Evolutionary conservation across 768 basidiomycete genomes (phyloP).

Genomic region (Butyriboletus loyo): DNA sequence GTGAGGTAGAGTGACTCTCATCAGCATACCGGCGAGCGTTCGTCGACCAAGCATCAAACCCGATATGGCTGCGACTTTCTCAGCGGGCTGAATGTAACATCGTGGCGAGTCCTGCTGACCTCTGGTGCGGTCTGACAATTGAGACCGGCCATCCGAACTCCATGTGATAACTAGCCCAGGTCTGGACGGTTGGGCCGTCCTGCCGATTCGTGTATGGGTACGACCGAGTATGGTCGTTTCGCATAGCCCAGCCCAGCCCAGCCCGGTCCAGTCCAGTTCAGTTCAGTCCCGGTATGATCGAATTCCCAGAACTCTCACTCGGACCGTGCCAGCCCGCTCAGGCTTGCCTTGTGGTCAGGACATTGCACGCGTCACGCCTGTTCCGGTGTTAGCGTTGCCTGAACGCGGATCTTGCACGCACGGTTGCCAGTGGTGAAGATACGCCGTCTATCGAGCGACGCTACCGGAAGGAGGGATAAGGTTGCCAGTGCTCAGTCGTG

Average conservation of each 20-base stretch:
- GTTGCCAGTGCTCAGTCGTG: constrained; percentile 11
- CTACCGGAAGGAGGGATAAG: constrained; percentile 14
- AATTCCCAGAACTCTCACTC: constrained; percentile 20
- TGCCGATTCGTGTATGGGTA: constrained; percentile 6
- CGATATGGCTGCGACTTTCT: constrained; percentile 15
- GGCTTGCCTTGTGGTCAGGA: constrained; percentile 4
- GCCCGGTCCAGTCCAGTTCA: too few species aligned
- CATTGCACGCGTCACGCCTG: constrained; percentile 5
- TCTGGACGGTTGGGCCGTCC: constrained; percentile 6
- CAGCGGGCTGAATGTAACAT: constrained; percentile 7
- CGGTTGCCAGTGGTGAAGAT: background rate
- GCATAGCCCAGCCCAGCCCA: constrained; percentile 35
- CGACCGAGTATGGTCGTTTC: constrained; percentile 15
- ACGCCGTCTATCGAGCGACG: constrained; percentile 7
- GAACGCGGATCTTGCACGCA: constrained; percentile 19
- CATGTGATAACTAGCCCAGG: constrained; percentile 6
- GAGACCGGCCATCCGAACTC: constrained; percentile 16
- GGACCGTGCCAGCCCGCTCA: constrained; percentile 12
- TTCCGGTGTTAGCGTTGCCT: constrained; percentile 1
- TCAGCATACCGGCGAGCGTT: constrained; percentile 14
- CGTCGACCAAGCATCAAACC: constrained; percentile 19
- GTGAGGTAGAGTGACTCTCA: constrained; percentile 27
- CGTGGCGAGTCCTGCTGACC: constrained; percentile 24
- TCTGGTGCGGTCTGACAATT: constrained; percentile 13
- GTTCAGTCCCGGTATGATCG: constrained; percentile 31